Conservation (phyloP, 2,329 filamentous ascomycete species). For the Hymenoscyphus scutula region DNA sequence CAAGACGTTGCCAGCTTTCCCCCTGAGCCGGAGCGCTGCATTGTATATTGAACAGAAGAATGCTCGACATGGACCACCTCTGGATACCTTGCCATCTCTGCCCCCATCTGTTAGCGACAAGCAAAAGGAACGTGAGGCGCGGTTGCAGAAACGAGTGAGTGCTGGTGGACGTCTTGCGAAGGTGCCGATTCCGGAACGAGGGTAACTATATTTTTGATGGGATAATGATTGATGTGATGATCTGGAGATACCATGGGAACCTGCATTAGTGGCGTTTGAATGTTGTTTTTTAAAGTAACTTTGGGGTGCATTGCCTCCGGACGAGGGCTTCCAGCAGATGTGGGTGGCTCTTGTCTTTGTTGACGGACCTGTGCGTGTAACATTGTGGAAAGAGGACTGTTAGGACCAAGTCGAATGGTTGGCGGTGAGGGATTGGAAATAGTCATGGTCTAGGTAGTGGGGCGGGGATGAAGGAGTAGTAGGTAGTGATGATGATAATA, state of each 20-base stretch:
- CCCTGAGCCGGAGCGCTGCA: constrained; percentile 75
- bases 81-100: constrained; percentile 61
- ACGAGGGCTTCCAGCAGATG: constrained; percentile 10
- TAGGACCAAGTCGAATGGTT: background rate
- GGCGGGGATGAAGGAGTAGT: background rate
- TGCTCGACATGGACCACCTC: constrained; percentile 42
- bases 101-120: constrained; percentile 54
- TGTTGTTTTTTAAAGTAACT: constrained; percentile 16
- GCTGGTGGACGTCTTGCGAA: constrained; percentile 68
- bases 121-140: constrained; percentile 63
- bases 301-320: constrained; percentile 21
- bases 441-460: constrained; percentile 1
- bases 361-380: background rate
- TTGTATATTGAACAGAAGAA: constrained; percentile 81
- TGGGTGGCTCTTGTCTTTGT: background rate
- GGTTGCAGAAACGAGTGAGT: constrained; percentile 75
- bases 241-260: constrained; percentile 36
- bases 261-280: constrained; percentile 35
- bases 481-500: constrained; percentile 7
- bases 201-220: constrained; percentile 13
- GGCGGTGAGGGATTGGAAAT: constrained; percentile 13
- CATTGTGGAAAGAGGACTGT: background rate
- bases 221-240: constrained; percentile 32
- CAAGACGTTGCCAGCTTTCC: constrained; percentile 70
- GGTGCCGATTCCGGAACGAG: constrained; percentile 34